Percentiles rank a stretch among this genome's conserved stretches.
Evolutionary conservation across 176 grass and related monocot genomes (phyloP).

Genomic region (Hyparrhenia diplandra): DNA sequence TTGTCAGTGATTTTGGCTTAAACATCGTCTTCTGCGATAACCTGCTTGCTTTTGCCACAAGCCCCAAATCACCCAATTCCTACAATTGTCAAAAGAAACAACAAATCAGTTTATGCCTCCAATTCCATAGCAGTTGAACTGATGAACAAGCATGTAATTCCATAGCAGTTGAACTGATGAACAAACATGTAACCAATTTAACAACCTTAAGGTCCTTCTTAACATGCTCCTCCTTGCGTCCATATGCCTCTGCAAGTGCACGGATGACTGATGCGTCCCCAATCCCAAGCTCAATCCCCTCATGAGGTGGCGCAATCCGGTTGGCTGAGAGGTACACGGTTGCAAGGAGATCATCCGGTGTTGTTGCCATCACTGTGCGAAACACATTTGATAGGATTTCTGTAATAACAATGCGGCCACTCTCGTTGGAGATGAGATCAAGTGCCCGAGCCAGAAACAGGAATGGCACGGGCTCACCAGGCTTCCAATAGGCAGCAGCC

Average conservation of each 20-base stretch:
- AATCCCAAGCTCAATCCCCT: conserved; percentile 92
- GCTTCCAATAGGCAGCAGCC: conserved; percentile 72
- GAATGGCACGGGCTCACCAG: conserved; percentile 76
- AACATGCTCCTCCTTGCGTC: conserved; percentile 92
- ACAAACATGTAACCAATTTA: conserved; percentile 12
- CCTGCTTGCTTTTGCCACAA: conserved; percentile 94
- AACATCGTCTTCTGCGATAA: conserved; percentile 87
- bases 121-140: neutral
- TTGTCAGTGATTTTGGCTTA: conserved; percentile 80
- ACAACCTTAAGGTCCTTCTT: conserved; percentile 88
- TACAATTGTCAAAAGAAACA: conserved; percentile 23
- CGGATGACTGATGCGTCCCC: conserved; percentile 85
- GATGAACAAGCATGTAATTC: neutral
- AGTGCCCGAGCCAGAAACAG: conserved; percentile 77
- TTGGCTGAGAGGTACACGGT: conserved; percentile 91
- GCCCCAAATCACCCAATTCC: conserved; percentile 96
- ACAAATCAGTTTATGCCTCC: neutral
- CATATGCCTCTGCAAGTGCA: conserved; percentile 90
- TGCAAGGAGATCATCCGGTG: conserved; percentile 71
- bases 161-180: neutral
- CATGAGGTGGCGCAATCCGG: conserved; percentile 83
- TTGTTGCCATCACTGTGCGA: conserved; percentile 72
- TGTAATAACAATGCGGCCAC: conserved; percentile 71
- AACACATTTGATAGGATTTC: conserved; percentile 95
- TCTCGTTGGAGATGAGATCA: conserved; percentile 91